Percentiles rank a stretch among this genome's conserved stretches.
Conservation (phyloP, 2,329 filamentous ascomycete species). For the Bipolaris zeicola region DNA sequence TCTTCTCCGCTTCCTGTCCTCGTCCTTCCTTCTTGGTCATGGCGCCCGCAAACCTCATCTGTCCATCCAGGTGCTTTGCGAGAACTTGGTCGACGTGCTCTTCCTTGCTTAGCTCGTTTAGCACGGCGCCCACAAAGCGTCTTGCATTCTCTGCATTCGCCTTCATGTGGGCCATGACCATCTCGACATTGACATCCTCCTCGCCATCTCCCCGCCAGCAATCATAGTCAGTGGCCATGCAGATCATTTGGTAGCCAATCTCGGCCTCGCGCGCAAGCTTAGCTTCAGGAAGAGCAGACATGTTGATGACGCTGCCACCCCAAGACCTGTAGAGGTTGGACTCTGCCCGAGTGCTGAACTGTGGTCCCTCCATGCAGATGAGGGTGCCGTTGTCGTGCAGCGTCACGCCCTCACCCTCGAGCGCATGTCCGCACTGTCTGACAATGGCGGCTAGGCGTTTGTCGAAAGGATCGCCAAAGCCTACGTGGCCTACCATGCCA, state of each 20-base stretch:
- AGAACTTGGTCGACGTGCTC: conserved; percentile 76
- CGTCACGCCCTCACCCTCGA: conserved; percentile 82
- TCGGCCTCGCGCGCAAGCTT: conserved; percentile 97
- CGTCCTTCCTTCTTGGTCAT: conserved; percentile 83
- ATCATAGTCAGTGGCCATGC: conserved; percentile 99
- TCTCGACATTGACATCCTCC: conserved; percentile 85
- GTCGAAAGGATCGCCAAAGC: conserved; percentile 96
- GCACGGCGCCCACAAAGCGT: conserved; percentile 80
- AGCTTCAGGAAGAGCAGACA: conserved; percentile 92
- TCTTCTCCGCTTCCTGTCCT: conserved; percentile 75
- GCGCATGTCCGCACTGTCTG: conserved; percentile 72
- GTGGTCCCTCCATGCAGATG: conserved; percentile 98
- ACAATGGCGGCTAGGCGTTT: conserved; percentile 76
- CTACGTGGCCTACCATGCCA: conserved; percentile 90
- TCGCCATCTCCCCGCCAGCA: conserved; percentile 85
- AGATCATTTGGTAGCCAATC: conserved; percentile 97
- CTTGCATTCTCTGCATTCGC: conserved; percentile 89
- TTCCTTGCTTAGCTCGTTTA: conserved; percentile 81
- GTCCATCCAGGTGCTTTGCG: conserved; percentile 81
- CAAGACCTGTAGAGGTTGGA: conserved; percentile 92
- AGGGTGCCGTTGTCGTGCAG: conserved; percentile 85
- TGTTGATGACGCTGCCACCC: conserved; percentile 97
- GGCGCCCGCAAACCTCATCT: conserved; percentile 75
- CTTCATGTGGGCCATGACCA: conserved; percentile 97
- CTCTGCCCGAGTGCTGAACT: conserved; percentile 96